Evolutionary conservation across 441 rosid species (phyloP), one percentile per base, ranked within the genome.

Genomic region (Pelargonium cotyledonis): DNA sequence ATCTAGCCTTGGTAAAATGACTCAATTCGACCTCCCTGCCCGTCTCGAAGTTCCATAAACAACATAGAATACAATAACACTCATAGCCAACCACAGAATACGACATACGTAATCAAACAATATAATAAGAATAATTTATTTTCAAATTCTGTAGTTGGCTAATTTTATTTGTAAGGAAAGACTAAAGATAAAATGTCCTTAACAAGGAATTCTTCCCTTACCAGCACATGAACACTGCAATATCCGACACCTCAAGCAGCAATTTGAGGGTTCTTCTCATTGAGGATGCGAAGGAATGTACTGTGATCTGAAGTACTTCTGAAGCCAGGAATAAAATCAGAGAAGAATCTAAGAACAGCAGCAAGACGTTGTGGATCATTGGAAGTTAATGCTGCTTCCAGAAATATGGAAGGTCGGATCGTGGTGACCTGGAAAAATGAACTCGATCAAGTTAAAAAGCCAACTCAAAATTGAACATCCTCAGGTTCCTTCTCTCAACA

Each of bases 341-440:
- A 79, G 77, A 92, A 92, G 80, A 92, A 94, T 75, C 98, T 87
- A 71, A 95, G 80, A 60, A 92, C 91, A 1, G 96, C 95, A 53
- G 96, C 96, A 68, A 95, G 80, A 68, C 78, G 89, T 68, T 89
- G 92, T 4, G 90, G 65, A 70, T 92, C 87, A 51, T 82, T 84
- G 14, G 93, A 79, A 44, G 95, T 84, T 63, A 80, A 82, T 35
- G 98, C 93, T 41, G 92, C 91, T 80, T 90, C 96, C 29, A 92
- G 88, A 73, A 89, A 88, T 83, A 88, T 68, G 1, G 93, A 83
- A 0, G 97, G 89, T 31, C 81, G 82, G 75, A 89, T 80, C 0
- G 82, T 84, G 16, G 75, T 82, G 74, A 95, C 97, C 96, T 92
- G 26, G 90, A 69, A 79, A 76, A 65, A 65, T 70, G 26, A 63